Evolutionary conservation across 257 asterid species (phyloP).

Genomic region (Primulina tabacum): DNA sequence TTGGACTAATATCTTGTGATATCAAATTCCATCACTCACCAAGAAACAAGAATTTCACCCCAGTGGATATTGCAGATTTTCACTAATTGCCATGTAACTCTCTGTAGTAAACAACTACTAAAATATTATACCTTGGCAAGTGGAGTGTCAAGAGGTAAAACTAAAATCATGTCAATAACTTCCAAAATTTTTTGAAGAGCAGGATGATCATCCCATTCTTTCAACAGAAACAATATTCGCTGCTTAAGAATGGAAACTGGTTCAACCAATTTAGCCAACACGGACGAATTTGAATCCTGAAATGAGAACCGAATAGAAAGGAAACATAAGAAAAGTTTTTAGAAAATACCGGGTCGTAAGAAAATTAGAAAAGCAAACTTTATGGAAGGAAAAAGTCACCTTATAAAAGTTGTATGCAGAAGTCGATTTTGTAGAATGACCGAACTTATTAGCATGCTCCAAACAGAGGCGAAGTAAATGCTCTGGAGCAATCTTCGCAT

Average conservation of each 20-base stretch:
- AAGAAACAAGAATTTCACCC: not conserved
- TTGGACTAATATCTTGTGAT: not conserved
- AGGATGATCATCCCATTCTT: slow-evolving; percentile 70
- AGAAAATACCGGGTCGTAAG: not conserved
- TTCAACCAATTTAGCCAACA: slow-evolving; percentile 78
- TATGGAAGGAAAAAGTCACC: slow-evolving; percentile 31
- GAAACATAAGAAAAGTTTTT: not conserved
- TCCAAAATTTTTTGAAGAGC: slow-evolving; percentile 67
- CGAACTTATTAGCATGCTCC: slow-evolving; percentile 66
- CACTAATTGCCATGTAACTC: not conserved
- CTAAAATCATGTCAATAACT: slow-evolving; percentile 70
- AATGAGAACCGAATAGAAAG: slow-evolving; percentile 17
- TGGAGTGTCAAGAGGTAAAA: slow-evolving; percentile 76
- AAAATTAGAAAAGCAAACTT: not conserved
- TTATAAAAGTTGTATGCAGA: slow-evolving; percentile 70
- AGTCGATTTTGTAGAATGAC: slow-evolving; percentile 37
- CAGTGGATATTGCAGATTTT: not conserved
- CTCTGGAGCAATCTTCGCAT: slow-evolving; percentile 80
- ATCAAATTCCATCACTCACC: not conserved
- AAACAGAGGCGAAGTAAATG: slow-evolving; percentile 76
- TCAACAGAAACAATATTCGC: slow-evolving; percentile 42
- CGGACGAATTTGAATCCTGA: slow-evolving; percentile 65
- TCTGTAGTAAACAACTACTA: slow-evolving; percentile 12
- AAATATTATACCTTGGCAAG: slow-evolving; percentile 63
- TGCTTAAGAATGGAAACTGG: slow-evolving; percentile 58